phyloP scores from a whole-genome alignment of 2,329 filamentous ascomycete genomes.

The Aspergillus sp. region DNA sequence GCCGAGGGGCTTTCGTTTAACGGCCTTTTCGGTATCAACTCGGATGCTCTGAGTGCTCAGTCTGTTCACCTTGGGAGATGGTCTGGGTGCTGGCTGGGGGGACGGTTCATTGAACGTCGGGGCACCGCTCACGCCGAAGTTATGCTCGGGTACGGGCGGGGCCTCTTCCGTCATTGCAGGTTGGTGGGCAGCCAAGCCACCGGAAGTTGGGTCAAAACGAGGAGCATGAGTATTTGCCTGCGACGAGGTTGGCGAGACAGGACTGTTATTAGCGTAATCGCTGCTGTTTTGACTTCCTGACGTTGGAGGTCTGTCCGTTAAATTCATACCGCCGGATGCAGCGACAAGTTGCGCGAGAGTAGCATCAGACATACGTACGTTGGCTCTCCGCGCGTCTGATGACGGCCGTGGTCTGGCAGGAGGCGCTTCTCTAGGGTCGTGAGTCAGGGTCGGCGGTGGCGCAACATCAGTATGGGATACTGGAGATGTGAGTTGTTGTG shows the following conservation, averaged over 20 bases:
- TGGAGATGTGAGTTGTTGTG: conserved; percentile 44
- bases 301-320: conserved; percentile 35
- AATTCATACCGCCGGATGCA: conserved; percentile 57
- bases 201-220: conserved; percentile 4
- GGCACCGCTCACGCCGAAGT: not conserved
- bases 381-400: conserved; percentile 75
- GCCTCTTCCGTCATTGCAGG: conserved; percentile 30
- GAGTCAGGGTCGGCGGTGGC: conserved; percentile 75
- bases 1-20: conserved; percentile 56
- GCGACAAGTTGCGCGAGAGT: conserved; percentile 79
- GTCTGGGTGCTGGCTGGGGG: not conserved
- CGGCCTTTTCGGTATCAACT: conserved; percentile 45
- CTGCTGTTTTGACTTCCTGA: conserved; percentile 40
- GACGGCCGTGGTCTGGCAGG: conserved; percentile 69
- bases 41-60: conserved; percentile 20
- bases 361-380: conserved; percentile 77
- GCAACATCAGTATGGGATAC: conserved; percentile 74
- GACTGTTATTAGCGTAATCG: conserved; percentile 36
- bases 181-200: conserved; percentile 3
- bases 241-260: conserved; percentile 34
- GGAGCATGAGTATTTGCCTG: not conserved
- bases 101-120: conserved; percentile 1
- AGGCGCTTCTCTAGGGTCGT: conserved; percentile 70
- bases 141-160: conserved; percentile 20
- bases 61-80: conserved; percentile 10